Evolutionary conservation across 2,329 filamentous ascomycete species (phyloP).

Genomic region (Colletotrichum neosansevieriae): DNA sequence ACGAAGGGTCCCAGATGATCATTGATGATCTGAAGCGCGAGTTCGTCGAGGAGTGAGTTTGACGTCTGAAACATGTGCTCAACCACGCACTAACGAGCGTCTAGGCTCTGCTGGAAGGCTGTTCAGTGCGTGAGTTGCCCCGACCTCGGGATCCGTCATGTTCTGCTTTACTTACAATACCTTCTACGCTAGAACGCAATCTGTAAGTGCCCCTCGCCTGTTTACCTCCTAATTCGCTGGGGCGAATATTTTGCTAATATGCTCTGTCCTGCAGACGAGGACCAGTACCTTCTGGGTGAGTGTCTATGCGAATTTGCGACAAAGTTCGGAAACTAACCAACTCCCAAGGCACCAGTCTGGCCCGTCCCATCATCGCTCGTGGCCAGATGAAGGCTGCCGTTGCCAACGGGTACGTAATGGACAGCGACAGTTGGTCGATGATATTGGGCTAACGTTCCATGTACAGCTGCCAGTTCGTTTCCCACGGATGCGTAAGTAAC

Average conservation of each 20-base stretch:
- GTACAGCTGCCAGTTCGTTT: constrained; percentile 54
- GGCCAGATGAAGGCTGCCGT: constrained; percentile 62
- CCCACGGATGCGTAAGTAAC: constrained; percentile 58
- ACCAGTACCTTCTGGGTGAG: constrained; percentile 59
- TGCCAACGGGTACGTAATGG: too few species aligned
- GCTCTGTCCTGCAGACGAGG: constrained; percentile 55
- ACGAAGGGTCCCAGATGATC: constrained; percentile 51
- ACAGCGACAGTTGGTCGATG: too few species aligned
- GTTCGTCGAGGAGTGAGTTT: constrained; percentile 73
- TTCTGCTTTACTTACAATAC: neutral
- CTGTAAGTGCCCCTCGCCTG: too few species aligned
- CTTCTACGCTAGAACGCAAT: constrained; percentile 3
- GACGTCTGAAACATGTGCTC: too few species aligned
- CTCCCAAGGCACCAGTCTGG: constrained; percentile 64
- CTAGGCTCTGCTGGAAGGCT: constrained; percentile 75
- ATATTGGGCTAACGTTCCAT: too few species aligned
- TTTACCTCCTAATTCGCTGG: too few species aligned
- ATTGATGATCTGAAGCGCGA: constrained; percentile 74
- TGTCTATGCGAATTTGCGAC: too few species aligned
- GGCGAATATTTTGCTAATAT: too few species aligned
- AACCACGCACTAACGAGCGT: too few species aligned
- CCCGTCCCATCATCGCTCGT: constrained; percentile 75
- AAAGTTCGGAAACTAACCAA: neutral
- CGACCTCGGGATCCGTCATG: neutral
- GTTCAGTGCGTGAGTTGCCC: constrained; percentile 66